Conservation (phyloP, 2,329 filamentous ascomycete genomes). For the Neofusicoccum kwambonambiense region DNA sequence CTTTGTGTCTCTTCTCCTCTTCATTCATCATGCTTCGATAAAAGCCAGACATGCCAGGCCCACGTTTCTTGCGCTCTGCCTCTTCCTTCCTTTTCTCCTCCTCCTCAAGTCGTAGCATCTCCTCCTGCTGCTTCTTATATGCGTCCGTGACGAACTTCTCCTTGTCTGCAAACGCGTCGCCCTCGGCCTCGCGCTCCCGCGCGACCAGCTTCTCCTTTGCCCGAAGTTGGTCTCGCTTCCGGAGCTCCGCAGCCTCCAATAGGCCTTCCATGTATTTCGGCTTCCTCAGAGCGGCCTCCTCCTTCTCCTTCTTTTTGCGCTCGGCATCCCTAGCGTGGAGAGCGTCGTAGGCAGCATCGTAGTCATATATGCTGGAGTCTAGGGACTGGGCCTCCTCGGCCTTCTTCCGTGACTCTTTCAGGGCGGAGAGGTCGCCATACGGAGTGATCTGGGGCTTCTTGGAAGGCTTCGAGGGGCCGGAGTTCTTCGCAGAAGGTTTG, state of each 20-base stretch:
- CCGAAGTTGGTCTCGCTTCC: conserved; percentile 74
- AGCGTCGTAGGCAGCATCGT: conserved; percentile 78
- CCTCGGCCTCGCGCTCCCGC: conserved; percentile 74
- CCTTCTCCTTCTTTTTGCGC: conserved; percentile 54
- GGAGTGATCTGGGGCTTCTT: conserved; percentile 32
- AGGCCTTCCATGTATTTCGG: conserved; percentile 79
- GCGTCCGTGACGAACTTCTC: conserved; percentile 84
- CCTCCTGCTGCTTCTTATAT: conserved; percentile 78
- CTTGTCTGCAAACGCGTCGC: conserved; percentile 77
- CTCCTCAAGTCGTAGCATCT: conserved; percentile 67
- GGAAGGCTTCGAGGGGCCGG: conserved; percentile 31
- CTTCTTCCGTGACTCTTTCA: conserved; percentile 62
- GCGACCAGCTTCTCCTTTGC: conserved; percentile 79
- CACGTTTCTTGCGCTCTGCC: conserved; percentile 63
- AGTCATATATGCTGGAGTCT: conserved; percentile 79
- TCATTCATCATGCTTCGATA: conserved; percentile 72
- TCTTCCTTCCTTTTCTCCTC: conserved; percentile 69
- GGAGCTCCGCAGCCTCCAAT: conserved; percentile 69
- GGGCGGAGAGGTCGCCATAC: conserved; percentile 66
- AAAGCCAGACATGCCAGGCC: conserved; percentile 73
- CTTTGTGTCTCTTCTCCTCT: conserved; percentile 67
- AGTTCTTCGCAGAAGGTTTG: conserved; percentile 30
- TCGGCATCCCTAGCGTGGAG: conserved; percentile 60
- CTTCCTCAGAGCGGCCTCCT: conserved; percentile 58
- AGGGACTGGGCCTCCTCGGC: conserved; percentile 63